Base-by-base conservation (phyloP, 2,329 filamentous ascomycete species). In the Ophiostoma tasmaniense region DNA sequence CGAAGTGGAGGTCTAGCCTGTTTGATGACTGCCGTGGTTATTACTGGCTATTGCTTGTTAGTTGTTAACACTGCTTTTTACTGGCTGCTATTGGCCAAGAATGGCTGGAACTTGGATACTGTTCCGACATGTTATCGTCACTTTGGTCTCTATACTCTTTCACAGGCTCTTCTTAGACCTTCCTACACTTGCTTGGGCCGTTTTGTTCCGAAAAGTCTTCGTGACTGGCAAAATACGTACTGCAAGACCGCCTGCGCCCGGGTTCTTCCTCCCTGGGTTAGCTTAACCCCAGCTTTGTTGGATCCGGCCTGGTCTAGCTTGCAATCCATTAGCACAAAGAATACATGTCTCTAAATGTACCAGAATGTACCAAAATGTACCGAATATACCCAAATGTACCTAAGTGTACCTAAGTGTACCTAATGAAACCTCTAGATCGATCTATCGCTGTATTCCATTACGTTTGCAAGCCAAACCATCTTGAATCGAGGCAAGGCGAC, bases 121-220 rank as follows among this genome's bases (percentile, higher is more conserved):
- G 45, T 45, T 61, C 62, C 52, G 62, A 42, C 45, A 42, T 50
- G 62, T 68, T 68, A 30, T 64, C 55, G 59, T 39, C 22, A 11
- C 55, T 33, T 6, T 55, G 1, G 22, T 25, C 22, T 25, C n/a
- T 22, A 20, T 17, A n/a, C 17, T 6, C 42, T 7, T 14, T 5
- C 7, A 30, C 28, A 25, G 8, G 25, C 30, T 35, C 3, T 10
- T 39, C 10, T 22, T 22, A 28, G 37, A 30, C 13, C 22, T 30
- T 35, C 4, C 8, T 22, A 55, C 50, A 25, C 50, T 52, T 52
- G 66, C 20, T 30, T 37, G 10, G 62, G 3, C 11, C 20, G 30
- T 14, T 55, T 50, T 68, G 68, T 39, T 72, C 71, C 71, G 71
- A 66, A 71, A 71, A 71, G 55, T 64, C 50, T 64, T 72, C 71